Evolutionary conservation across 192 early-diverging fungal species (phyloP).

Genomic region (Neocallimastix lanati): DNA sequence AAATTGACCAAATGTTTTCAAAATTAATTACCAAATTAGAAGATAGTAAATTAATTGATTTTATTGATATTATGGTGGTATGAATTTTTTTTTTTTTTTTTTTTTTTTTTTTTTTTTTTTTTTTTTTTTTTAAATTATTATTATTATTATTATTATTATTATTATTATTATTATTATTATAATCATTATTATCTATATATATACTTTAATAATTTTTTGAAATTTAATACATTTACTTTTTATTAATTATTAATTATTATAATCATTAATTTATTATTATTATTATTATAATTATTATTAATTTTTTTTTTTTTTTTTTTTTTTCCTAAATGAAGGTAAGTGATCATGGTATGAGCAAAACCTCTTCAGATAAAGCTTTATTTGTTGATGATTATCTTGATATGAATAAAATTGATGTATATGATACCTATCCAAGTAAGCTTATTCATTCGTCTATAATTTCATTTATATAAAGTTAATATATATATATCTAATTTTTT

Average conservation of each 20-base stretch:
- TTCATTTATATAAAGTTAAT: no score
- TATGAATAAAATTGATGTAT: constrained; percentile 18
- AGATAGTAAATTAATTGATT: constrained; percentile 5
- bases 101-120: no score
- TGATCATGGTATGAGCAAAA: constrained; percentile 77
- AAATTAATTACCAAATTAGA: neutral
- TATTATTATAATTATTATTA: constrained; percentile 38
- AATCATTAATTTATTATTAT: constrained; percentile 35
- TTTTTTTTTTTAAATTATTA: no score
- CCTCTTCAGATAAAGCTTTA: constrained; percentile 25
- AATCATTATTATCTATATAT: no score
- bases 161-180: no score
- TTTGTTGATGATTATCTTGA: constrained; percentile 60
- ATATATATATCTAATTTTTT: no score
- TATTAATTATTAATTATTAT: constrained; percentile 28
- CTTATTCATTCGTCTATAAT: no score
- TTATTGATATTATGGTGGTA: constrained; percentile 29
- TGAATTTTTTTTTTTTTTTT: no score
- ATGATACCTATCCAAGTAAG: constrained; percentile 32
- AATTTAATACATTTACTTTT: constrained; percentile 37
- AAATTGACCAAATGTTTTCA: neutral
- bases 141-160: no score
- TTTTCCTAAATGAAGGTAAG: constrained; percentile 25
- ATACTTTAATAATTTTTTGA: no score
- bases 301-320: neutral